Percentiles rank a stretch among this genome's conserved stretches.
Conservation (phyloP, 1,284 basidiomycete genomes). For the Phylloporus gajari region DNA sequence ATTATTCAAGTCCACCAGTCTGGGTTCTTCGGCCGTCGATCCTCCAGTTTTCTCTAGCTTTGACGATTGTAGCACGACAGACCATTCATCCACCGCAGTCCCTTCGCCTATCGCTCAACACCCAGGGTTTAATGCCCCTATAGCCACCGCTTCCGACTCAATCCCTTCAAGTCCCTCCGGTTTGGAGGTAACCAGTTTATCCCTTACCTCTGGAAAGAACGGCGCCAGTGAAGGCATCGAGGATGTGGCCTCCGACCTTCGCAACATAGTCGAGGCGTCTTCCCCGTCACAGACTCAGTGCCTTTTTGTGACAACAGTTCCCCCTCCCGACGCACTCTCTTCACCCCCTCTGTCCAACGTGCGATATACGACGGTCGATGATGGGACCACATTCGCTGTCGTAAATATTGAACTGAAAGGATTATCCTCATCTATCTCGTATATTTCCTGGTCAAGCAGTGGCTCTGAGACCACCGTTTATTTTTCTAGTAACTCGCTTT, state of each 20-base stretch:
- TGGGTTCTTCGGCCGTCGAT: not conserved
- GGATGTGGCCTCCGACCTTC: not conserved
- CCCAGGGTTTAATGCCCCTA: not conserved
- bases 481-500: slow-evolving; percentile 23
- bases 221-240: not conserved
- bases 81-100: not conserved
- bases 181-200: not conserved
- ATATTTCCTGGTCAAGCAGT: slow-evolving; percentile 4
- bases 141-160: not conserved
- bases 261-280: not conserved
- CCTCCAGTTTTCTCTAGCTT: not conserved
- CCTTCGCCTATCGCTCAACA: not conserved
- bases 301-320: not conserved
- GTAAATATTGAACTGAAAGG: slow-evolving; percentile 5
- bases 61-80: not conserved
- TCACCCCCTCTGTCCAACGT: not conserved
- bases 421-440: not conserved
- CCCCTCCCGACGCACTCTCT: not conserved
- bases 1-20: slow-evolving; percentile 26
- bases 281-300: not conserved
- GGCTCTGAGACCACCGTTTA: slow-evolving; percentile 14
- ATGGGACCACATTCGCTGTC: not conserved
- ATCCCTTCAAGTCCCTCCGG: not conserved
- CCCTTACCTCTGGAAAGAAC: not conserved
- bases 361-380: slow-evolving; percentile 19